Evolutionary conservation across 768 basidiomycete genomes (phyloP), one percentile per base, ranked within the genome.

Genomic region (Russula emetica): DNA sequence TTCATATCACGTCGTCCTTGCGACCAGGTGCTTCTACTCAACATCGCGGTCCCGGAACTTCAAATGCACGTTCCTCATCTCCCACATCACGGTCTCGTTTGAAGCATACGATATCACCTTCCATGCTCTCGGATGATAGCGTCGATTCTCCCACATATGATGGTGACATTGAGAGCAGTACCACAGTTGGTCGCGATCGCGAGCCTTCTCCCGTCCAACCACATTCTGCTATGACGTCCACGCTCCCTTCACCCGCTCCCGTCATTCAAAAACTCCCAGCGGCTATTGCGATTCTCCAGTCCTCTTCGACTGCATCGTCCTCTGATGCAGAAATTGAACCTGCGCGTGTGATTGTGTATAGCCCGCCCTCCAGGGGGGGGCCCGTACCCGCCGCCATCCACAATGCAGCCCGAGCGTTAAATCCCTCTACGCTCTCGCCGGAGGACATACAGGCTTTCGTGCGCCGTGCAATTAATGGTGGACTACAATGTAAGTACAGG

Each of bases 121-220:
- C 66, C 52, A 54, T 69, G 64, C 73, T 87, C 62, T 85, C 84
- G 22, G 88, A 90, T 68, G 86, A 85, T 47, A 86, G 90, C 59
- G 81, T 88, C 10, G 92, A 93, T 72, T 91, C 88, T 0, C 92
- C 91, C 9, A 93, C 91, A 0, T 93, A 94, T 74, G 92, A 94
- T 71, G 92, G 92, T 61, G 92, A 94, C 74, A 80, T 94, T 61
- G 92, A 94, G 72, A 88, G 85, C 51, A 86, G 84, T 69, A 85
- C 86, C 1, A 87, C 85, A 9, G 83, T 81, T 26, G 79, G 82
- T 36, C 74, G 77, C 9, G 82, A 83, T 54, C 67, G 66, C 59
- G 75, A 63, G 74, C 57, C 69, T 73, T 62, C 71, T 62, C 69
- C 69, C 64, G 63, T 61, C 50, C 71, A 45, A 42, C 56, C 68